phyloP scores from a whole-genome alignment of 495 filamentous ascomycete genomes.

The Aspergillus baeticus region DNA sequence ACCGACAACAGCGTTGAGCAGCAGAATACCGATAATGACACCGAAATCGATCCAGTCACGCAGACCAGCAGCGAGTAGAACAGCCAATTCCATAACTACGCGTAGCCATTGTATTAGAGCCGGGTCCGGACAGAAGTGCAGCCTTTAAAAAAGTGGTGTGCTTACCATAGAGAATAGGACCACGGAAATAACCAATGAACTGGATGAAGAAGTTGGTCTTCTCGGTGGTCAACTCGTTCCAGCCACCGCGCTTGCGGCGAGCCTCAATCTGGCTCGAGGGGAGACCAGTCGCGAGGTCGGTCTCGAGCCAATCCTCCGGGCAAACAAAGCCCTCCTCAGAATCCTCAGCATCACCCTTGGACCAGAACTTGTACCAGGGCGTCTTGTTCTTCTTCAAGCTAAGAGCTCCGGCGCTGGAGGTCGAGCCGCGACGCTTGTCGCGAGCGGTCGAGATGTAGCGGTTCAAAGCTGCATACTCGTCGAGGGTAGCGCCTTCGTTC shows the following conservation, averaged over 20 bases:
- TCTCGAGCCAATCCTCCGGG: constrained; percentile 71
- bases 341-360: constrained; percentile 38
- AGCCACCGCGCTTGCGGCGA: constrained; percentile 66
- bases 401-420: constrained; percentile 48
- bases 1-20: constrained; percentile 77
- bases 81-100: constrained; percentile 82
- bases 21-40: constrained; percentile 80
- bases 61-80: constrained; percentile 74
- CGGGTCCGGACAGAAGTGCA: neutral
- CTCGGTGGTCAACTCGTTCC: constrained; percentile 73
- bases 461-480: constrained; percentile 57
- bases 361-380: constrained; percentile 58
- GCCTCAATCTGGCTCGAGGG: constrained; percentile 55
- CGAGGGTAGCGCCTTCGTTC: constrained; percentile 34
- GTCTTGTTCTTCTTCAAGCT: constrained; percentile 47
- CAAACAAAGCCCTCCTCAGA: constrained; percentile 49
- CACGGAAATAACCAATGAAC: constrained; percentile 77
- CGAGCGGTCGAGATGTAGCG: constrained; percentile 67
- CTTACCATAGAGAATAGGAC: constrained; percentile 82
- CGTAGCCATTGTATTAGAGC: constrained; percentile 9
- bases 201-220: constrained; percentile 76
- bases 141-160: neutral
- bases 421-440: constrained; percentile 56
- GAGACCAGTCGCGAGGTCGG: constrained; percentile 66
- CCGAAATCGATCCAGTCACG: constrained; percentile 83